Base-by-base conservation (phyloP, 2,329 filamentous ascomycete genomes). In the Dryadomyces sulphureus region DNA sequence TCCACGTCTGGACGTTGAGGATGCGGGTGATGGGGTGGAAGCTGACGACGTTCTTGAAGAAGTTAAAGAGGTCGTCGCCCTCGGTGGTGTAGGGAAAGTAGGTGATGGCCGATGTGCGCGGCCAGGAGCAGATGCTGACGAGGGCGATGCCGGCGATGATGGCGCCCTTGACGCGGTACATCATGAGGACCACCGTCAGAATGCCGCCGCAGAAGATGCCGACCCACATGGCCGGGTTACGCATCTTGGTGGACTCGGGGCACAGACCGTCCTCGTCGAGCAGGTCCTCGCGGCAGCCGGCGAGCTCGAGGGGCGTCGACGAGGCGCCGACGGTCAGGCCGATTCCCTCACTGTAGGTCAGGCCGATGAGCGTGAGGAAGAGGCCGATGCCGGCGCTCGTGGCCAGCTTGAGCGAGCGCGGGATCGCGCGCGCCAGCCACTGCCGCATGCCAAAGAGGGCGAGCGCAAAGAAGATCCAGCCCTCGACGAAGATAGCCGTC, bases 121-220 rank as follows among this genome's bases (percentile, higher is more conserved):
- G 81, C 82, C 82, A 87, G 4, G 81, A 86, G 45, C 85, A 66
- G 52, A 86, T 72, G 11, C 80, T 84, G 7, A 86, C 81, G 5
- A 85, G 63, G 9, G 74, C 64, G 46, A 87, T 85, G 3, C 82
- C 82, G 20, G 81, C 75, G 45, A 87, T 74, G 50, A 87, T 82
- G 43, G 81, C 80, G 48, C 80, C 80, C 58, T 85, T 85, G 62
- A 86, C 69, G 39, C 79, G 75, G 60, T 81, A 87, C 30, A 81
- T 73, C 81, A 86, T 86, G 62, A 94, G 75, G 52, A 90, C 74
- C 7, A 82, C 77, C 0, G 86, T 90, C 27, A 93, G 61, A 43
- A 94, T 69, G 14, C 87, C 85, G 45, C 81, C 77, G 54, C 82
- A 84, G 58, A 87, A 81, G 53, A 94, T 81, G 14, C 84, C 87